Conservation (phyloP, 2,329 filamentous ascomycete genomes). For the Ceratocystis papillata region DNA sequence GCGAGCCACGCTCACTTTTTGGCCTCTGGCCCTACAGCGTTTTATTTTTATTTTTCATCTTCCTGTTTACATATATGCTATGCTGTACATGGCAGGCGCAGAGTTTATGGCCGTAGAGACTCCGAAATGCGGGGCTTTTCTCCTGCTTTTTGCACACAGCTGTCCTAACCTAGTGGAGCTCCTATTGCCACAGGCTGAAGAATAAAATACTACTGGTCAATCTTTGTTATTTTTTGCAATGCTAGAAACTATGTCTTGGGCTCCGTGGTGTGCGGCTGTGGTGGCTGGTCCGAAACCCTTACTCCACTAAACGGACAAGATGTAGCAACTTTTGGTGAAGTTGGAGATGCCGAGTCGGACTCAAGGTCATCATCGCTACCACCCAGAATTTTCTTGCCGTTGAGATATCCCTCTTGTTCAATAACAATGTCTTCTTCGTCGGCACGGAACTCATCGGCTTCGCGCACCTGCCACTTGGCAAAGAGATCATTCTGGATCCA, state of each 20-base stretch:
- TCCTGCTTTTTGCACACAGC: background rate
- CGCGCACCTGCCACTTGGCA: conserved; percentile 65
- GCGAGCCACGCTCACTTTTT: too few species aligned
- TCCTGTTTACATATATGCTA: background rate
- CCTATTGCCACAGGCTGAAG: too few species aligned
- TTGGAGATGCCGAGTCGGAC: conserved; percentile 36
- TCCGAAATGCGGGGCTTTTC: background rate
- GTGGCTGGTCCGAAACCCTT: conserved; percentile 32
- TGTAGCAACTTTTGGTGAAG: conserved; percentile 38
- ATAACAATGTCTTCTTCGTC: conserved; percentile 40
- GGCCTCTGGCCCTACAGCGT: too few species aligned
- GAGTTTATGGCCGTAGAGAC: background rate
- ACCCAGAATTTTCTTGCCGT: conserved; percentile 49
- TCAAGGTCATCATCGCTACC: conserved; percentile 31
- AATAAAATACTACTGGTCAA: too few species aligned
- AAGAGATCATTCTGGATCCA: conserved; percentile 85
- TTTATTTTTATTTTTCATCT: background rate
- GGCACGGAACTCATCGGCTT: conserved; percentile 50
- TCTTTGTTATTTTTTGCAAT: background rate
- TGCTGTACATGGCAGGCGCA: background rate
- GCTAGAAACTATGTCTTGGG: conserved; percentile 27
- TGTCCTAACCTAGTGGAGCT: too few species aligned
- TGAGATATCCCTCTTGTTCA: conserved; percentile 53
- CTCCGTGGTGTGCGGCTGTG: conserved; percentile 2
- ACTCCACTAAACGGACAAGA: conserved; percentile 37